Base-by-base conservation (phyloP, 345 rosid species). In the Sonneratia alba region DNA sequence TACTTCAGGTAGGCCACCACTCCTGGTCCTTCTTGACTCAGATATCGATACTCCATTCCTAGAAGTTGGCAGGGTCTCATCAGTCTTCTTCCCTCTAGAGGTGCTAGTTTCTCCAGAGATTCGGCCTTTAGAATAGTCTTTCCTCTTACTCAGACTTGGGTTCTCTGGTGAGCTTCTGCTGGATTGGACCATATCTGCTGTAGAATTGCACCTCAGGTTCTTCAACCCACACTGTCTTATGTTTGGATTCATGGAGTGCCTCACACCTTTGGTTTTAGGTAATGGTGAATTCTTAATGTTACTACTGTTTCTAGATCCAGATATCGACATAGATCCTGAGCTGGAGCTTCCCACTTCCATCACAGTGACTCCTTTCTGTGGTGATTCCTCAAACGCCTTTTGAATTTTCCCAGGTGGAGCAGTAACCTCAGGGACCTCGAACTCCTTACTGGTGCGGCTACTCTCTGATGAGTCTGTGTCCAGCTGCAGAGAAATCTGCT, bases 401-500 rank as follows among this genome's bases (percentile, higher is more conserved):
- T 81, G 79, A 70, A 84, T 78, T 74, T 82, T 85, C 81, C 82
- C 86, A 22, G 80, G 70, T 14, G 85, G 71, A 7, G 72, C 47
- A 56, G 71, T 38, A 63, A 77, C 76, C 76, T 77, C 86, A 4
- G 82, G 64, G 72, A 79, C 75, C 78, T 85, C 90, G 55, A 71
- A 71, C 77, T 85, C 94, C 19, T 86, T 93, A 57, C 77, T 85
- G 53, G 78, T 79, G 71, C 88, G 85, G 72, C 87, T 79, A 67
- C 80, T 86, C 79, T 95, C 97, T 36, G 92, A 87, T 24, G 94
- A 89, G 84, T 84, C 96, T n/a, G 78, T 74, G 49, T 81, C 79
- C 42, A 77, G 75, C 68, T 78, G 89, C 74, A 84, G 77, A 76
- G 86, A 45, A 0, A 53, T 72, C 45, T 85, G 72, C 84, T 90